phyloP scores from a whole-genome alignment of 192 early-diverging fungal species.

The Coemansia asiatica region DNA sequence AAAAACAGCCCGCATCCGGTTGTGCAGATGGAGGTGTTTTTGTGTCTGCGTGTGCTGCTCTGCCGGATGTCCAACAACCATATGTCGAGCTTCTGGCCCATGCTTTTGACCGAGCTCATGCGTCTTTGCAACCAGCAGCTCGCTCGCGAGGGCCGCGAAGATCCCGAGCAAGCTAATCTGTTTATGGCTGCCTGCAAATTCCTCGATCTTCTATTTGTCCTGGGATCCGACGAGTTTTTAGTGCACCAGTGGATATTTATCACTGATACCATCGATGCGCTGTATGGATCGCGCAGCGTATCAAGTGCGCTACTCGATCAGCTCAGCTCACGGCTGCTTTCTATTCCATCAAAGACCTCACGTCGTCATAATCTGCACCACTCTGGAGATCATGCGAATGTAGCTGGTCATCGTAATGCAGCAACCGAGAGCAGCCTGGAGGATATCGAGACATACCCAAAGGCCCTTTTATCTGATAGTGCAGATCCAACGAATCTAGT shows the following conservation, averaged over 20 bases:
- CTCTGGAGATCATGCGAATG: slow-evolving; percentile 12
- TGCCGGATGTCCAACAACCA: slow-evolving; percentile 78
- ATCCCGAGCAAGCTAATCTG: slow-evolving; percentile 65
- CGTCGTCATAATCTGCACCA: slow-evolving; percentile 13
- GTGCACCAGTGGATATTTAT: slow-evolving; percentile 96
- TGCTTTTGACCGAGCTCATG: slow-evolving; percentile 84
- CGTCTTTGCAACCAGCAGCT: slow-evolving; percentile 31
- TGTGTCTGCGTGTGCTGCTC: slow-evolving; percentile 79
- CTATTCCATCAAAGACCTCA: slow-evolving; percentile 25
- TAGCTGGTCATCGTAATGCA: neutral
- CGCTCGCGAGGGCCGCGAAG: slow-evolving; percentile 36
- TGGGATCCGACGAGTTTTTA: slow-evolving; percentile 82
- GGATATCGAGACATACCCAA: slow-evolving; percentile 37
- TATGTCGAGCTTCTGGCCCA: slow-evolving; percentile 89
- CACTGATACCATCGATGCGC: slow-evolving; percentile 75
- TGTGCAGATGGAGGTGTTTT: slow-evolving; percentile 81
- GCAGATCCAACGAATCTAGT: slow-evolving; percentile 30
- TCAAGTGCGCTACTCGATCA: slow-evolving; percentile 67
- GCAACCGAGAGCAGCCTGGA: slow-evolving; percentile 22
- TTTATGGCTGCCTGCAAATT: slow-evolving; percentile 88
- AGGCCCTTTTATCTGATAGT: slow-evolving; percentile 22
- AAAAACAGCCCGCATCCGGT: slow-evolving; percentile 67
- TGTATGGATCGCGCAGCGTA: slow-evolving; percentile 55
- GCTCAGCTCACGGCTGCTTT: slow-evolving; percentile 61
- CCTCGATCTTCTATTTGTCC: slow-evolving; percentile 76